Conservation (phyloP, 1,139 yeast species). For the Candida gigantensis region DNA sequence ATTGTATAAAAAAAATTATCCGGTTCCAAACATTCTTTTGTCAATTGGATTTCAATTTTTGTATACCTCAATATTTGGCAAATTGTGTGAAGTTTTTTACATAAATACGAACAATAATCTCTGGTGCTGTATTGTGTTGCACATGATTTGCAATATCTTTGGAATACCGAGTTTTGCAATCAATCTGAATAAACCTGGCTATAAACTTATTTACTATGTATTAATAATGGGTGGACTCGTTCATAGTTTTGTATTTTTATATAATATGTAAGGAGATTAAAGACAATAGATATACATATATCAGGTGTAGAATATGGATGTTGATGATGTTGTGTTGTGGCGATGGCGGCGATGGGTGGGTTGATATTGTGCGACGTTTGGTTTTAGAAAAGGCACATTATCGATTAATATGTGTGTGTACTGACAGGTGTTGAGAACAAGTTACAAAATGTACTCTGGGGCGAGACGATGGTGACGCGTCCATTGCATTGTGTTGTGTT, state of each 20-base stretch:
- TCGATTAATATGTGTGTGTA: too few relatives aligned
- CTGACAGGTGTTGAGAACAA: too few relatives aligned
- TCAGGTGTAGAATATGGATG: too few relatives aligned
- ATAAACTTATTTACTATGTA: conserved; percentile 35
- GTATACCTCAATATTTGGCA: conserved; percentile 82
- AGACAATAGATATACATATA: too few relatives aligned
- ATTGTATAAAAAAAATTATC: conserved; percentile 30
- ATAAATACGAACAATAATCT: conserved; percentile 48
- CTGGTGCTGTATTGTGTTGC: conserved; percentile 67
- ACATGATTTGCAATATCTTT: conserved; percentile 72
- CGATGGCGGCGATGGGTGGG: too few relatives aligned
- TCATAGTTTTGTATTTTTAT: conserved; percentile 4
- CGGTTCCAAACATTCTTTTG: conserved; percentile 35
- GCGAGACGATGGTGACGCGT: too few relatives aligned
- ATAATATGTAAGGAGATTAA: conserved; percentile 1
- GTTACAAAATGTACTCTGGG: too few relatives aligned
- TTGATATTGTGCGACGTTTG: too few relatives aligned
- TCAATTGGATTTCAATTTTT: conserved; percentile 56
- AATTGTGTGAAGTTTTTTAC: conserved; percentile 65
- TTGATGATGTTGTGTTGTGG: too few relatives aligned
- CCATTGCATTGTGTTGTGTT: too few relatives aligned
- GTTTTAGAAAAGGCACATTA: too few relatives aligned
- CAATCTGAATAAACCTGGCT: conserved; percentile 18
- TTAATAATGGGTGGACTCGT: conserved; percentile 44
- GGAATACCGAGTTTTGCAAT: conserved; percentile 64